Percentiles rank a stretch among this genome's conserved stretches.
Conservation (phyloP, 208 protist genomes). For the Naegleria fowleri region DNA sequence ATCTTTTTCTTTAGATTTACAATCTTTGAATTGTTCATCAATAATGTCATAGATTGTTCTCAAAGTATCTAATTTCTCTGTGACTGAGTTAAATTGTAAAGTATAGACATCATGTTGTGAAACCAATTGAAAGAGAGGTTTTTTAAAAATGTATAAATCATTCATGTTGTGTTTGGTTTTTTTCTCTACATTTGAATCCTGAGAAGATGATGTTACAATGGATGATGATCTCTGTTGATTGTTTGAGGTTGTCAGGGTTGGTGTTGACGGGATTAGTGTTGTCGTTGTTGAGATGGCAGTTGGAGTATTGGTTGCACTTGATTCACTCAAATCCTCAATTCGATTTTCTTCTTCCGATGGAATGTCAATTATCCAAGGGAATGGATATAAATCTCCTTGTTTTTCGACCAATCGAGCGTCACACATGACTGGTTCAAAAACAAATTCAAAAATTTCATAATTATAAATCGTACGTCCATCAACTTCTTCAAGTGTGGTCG, state of each 20-base stretch:
- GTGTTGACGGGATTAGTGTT: too few relatives aligned
- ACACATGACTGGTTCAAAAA: background rate
- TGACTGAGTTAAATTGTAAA: background rate
- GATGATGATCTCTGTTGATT: too few relatives aligned
- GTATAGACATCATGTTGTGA: background rate
- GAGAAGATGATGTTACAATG: too few relatives aligned
- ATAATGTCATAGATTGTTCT: background rate
- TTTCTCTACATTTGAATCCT: background rate
- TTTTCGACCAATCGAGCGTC: background rate
- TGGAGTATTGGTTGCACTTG: too few relatives aligned
- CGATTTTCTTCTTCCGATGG: background rate
- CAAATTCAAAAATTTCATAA: conserved; percentile 11
- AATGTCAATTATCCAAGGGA: conserved; percentile 3
- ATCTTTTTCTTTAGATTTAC: background rate
- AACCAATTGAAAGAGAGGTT: background rate
- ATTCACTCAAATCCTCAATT: background rate
- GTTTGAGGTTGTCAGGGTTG: too few relatives aligned
- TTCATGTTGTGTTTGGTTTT: background rate
- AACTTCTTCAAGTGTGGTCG: background rate
- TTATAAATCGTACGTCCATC: background rate
- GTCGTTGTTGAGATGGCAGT: background rate
- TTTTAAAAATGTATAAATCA: background rate
- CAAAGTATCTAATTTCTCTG: background rate
- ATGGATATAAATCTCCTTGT: background rate
- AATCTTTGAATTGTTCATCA: background rate